phyloP scores from a whole-genome alignment of 202 grass and related monocot genomes.

The Hordeum pubiflorum region DNA sequence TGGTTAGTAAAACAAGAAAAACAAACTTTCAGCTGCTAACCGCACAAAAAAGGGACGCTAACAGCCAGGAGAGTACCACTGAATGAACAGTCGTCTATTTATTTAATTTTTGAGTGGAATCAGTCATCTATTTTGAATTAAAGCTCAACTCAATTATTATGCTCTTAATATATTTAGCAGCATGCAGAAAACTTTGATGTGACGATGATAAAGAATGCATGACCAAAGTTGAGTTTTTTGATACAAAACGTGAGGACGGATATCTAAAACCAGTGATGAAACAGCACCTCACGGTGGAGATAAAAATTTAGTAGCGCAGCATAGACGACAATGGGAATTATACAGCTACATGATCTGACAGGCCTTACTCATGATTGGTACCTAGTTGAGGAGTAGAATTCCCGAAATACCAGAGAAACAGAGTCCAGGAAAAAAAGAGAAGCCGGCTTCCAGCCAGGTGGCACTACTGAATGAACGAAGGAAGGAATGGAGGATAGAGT shows the following conservation, averaged over 20 bases:
- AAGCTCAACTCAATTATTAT: not conserved
- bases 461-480: not conserved
- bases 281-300: not conserved
- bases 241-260: not conserved
- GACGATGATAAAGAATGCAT: constrained; percentile 9
- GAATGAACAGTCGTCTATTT: not conserved
- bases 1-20: not conserved
- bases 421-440: not conserved
- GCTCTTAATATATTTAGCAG: constrained; percentile 6
- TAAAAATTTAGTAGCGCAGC: not conserved
- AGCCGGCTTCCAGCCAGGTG: not conserved
- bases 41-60: not conserved
- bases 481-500: not conserved
- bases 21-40: not conserved
- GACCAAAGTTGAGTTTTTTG: constrained; percentile 1
- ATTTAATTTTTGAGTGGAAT: too few species aligned
- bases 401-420: not conserved
- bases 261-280: not conserved
- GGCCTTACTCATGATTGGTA: not conserved
- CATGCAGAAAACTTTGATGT: not conserved
- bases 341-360: not conserved
- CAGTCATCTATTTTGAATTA: not conserved
- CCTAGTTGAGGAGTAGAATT: not conserved
- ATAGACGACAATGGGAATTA: not conserved
- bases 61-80: not conserved